phyloP scores from a whole-genome alignment of 2,329 filamentous ascomycete species.

The Alternaria incomplexa region DNA sequence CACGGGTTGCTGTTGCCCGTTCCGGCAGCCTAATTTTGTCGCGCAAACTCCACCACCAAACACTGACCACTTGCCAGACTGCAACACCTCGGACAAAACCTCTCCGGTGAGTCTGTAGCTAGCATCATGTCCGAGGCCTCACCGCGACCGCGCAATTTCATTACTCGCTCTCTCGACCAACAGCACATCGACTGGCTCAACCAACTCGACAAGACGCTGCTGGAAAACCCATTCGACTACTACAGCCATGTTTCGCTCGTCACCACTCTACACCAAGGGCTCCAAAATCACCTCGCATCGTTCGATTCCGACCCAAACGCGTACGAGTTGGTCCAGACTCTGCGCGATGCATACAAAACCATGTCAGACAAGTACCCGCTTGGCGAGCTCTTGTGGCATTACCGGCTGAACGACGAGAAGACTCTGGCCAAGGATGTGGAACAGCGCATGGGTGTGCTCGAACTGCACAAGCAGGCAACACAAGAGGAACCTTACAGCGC shows the following conservation, averaged over 20 bases:
- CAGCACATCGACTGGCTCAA: conserved; percentile 53
- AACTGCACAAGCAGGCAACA: conserved; percentile 73
- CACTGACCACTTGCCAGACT: conserved; percentile 21
- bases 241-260: conserved; percentile 56
- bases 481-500: conserved; percentile 75
- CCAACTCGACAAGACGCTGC: conserved; percentile 51
- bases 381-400: conserved; percentile 78
- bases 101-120: conserved; percentile 53
- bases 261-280: conserved; percentile 56
- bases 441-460: conserved; percentile 71
- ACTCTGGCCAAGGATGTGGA: conserved; percentile 67
- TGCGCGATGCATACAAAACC: conserved; percentile 60
- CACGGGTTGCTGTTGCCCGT: conserved; percentile 30
- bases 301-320: conserved; percentile 46
- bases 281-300: conserved; percentile 49
- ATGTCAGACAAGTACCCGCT: conserved; percentile 71
- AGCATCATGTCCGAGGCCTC: conserved; percentile 58
- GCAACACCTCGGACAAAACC: conserved; percentile 43
- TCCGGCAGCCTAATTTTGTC: conserved; percentile 14
- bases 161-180: conserved; percentile 51
- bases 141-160: conserved; percentile 52
- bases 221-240: conserved; percentile 58
- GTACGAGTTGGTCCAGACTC: conserved; percentile 54
- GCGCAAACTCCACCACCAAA: conserved; percentile 11
- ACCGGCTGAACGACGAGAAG: conserved; percentile 76